Percentiles rank a stretch among this genome's conserved stretches.
Conservation (phyloP, 495 filamentous ascomycete species). For the Daldinia grandis region DNA sequence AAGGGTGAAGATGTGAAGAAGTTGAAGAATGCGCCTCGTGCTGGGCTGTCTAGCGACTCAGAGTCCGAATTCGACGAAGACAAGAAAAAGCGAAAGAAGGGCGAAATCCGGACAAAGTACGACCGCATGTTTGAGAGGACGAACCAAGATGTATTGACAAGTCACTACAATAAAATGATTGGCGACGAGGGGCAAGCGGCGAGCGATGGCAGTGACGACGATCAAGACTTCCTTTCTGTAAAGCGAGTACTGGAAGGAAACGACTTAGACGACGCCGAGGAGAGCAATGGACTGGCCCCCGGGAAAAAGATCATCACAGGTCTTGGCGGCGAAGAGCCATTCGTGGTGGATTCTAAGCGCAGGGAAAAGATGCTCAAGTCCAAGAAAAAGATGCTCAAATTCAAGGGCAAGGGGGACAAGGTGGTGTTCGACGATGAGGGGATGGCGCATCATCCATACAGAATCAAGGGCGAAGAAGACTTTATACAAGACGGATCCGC, state of each 20-base stretch:
- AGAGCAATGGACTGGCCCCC: conserved; percentile 42
- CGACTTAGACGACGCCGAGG: conserved; percentile 50
- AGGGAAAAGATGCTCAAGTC: conserved; percentile 91
- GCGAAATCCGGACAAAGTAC: conserved; percentile 83
- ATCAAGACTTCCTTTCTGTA: conserved; percentile 85
- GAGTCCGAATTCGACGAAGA: conserved; percentile 59
- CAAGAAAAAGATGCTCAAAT: conserved; percentile 91
- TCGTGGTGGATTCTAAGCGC: conserved; percentile 90
- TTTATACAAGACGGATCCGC: conserved; percentile 79
- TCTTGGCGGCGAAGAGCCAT: conserved; percentile 65
- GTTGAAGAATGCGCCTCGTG: conserved; percentile 83
- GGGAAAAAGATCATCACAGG: conserved; percentile 59
- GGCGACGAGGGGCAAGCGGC: conserved; percentile 65
- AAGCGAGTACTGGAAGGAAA: conserved; percentile 79
- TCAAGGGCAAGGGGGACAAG: conserved; percentile 83
- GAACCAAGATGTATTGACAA: conserved; percentile 93
- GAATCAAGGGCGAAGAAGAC: conserved; percentile 81
- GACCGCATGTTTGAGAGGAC: conserved; percentile 96
- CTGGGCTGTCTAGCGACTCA: conserved; percentile 61
- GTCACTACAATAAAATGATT: conserved; percentile 88
- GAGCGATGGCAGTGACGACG: conserved; percentile 56
- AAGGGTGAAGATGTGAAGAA: conserved; percentile 87
- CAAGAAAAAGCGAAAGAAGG: conserved; percentile 63
- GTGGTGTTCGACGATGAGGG: conserved; percentile 94
- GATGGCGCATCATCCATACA: conserved; percentile 81